Percentiles rank a stretch among this genome's conserved stretches.
phyloP scores from a whole-genome alignment of 306 rosid species.

The Rosa persica region DNA sequence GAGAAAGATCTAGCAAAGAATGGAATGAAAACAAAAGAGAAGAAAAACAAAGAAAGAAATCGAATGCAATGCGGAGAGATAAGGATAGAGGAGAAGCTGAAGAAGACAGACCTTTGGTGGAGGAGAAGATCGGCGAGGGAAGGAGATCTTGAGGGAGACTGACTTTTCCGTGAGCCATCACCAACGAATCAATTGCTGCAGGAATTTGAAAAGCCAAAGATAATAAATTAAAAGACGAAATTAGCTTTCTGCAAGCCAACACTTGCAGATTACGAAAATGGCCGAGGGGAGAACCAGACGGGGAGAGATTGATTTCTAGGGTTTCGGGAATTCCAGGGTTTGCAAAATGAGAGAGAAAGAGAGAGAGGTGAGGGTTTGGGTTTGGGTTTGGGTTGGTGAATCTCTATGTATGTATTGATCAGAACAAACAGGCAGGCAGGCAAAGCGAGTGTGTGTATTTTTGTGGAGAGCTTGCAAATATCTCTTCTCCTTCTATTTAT shows the following conservation, averaged over 20 bases:
- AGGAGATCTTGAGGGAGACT: conserved; percentile 66
- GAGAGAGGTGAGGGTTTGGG: not conserved
- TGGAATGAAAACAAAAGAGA: not conserved
- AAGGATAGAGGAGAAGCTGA: conserved; percentile 37
- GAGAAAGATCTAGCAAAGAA: not conserved
- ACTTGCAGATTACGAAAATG: conserved; percentile 4
- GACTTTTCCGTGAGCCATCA: conserved; percentile 50
- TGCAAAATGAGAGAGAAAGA: not conserved
- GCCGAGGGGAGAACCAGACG: not conserved
- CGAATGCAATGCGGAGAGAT: conserved; percentile 1
- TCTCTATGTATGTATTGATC: not conserved
- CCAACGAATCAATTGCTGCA: conserved; percentile 21
- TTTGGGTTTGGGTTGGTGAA: not conserved
- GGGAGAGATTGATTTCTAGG: conserved; percentile 11
- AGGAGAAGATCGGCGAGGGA: conserved; percentile 43
- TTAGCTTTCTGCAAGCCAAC: not conserved
- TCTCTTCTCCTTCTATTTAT: conserved; percentile 1
- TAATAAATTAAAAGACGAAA: not conserved
- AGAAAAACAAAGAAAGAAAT: not conserved
- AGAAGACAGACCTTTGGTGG: conserved; percentile 40
- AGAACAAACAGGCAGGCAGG: not conserved
- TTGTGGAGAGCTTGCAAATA: not conserved
- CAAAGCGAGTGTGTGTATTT: conserved; percentile 5
- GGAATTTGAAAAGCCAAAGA: conserved; percentile 17
- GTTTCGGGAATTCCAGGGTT: conserved; percentile 14